These are phyloP conservation scores for Daldinia sp. DNA, from an alignment of 2,329 filamentous ascomycete genomes.

Conservation along the genomic window DNA sequence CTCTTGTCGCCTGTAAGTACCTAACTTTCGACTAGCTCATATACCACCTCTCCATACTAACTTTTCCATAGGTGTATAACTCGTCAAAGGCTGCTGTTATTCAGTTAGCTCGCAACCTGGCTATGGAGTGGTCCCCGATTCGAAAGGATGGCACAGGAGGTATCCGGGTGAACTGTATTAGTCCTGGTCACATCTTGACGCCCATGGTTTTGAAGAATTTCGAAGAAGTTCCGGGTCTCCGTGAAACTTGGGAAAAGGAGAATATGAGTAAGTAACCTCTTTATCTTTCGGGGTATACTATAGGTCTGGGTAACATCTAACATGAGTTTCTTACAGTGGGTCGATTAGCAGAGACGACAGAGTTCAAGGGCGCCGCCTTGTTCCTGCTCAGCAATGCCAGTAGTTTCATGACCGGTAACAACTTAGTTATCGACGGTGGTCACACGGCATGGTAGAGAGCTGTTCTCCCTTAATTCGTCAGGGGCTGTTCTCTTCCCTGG, in stretches of 20 bases:
- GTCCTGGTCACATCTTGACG: constrained; percentile 75
- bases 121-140: constrained; percentile 67
- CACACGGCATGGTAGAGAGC: constrained; percentile 34
- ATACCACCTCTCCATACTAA: background rate
- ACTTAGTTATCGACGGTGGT: constrained; percentile 34
- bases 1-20: constrained; percentile 66
- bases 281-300: background rate
- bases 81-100: constrained; percentile 74
- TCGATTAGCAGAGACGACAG: constrained; percentile 66
- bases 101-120: constrained; percentile 72
- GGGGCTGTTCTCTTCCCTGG: background rate
- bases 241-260: constrained; percentile 73
- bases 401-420: constrained; percentile 64
- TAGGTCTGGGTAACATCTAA: constrained; percentile 2
- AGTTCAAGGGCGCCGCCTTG: constrained; percentile 71
- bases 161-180: constrained; percentile 77
- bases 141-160: constrained; percentile 59
- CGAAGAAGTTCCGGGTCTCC: constrained; percentile 71
- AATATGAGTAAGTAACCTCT: constrained; percentile 67
- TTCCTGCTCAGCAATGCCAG: constrained; percentile 73
- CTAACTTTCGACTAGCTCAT: background rate
- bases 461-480: background rate
- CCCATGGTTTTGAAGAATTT: constrained; percentile 81
- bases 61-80: constrained; percentile 65
- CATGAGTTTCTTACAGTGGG: constrained; percentile 56